phyloP scores from a whole-genome alignment of 2,329 filamentous ascomycete genomes.

The Cladosporium sp. region DNA sequence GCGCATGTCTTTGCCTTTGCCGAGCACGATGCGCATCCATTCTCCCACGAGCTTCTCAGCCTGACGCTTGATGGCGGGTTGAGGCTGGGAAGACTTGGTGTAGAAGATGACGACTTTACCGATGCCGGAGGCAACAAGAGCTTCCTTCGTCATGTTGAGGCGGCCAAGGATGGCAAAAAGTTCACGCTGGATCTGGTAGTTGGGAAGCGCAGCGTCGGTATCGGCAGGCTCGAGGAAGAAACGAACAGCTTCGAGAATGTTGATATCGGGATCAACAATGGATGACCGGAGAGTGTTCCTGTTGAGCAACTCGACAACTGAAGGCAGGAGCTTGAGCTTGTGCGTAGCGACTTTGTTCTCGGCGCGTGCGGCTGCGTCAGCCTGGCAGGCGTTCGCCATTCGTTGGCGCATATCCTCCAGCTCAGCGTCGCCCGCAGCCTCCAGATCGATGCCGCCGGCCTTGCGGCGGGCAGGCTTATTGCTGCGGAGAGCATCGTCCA shows the following conservation, averaged over 20 bases:
- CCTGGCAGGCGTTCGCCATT: slow-evolving; percentile 86
- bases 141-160: slow-evolving; percentile 85
- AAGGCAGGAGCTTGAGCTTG: slow-evolving; percentile 88
- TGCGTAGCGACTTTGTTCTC: slow-evolving; percentile 75
- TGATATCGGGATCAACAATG: slow-evolving; percentile 88
- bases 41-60: slow-evolving; percentile 89
- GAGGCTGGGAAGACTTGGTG: slow-evolving; percentile 86
- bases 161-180: slow-evolving; percentile 74
- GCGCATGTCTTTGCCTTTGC: slow-evolving; percentile 85
- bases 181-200: slow-evolving; percentile 95
- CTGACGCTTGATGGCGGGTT: slow-evolving; percentile 83
- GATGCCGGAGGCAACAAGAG: slow-evolving; percentile 82
- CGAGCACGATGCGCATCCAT: slow-evolving; percentile 87
- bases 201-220: slow-evolving; percentile 78
- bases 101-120: slow-evolving; percentile 97
- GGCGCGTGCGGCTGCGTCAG: slow-evolving; percentile 76
- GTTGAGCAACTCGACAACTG: slow-evolving; percentile 82
- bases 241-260: slow-evolving; percentile 88
- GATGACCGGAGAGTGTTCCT: slow-evolving; percentile 79
- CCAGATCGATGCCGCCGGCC: slow-evolving; percentile 87
- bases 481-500: slow-evolving; percentile 84
- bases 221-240: slow-evolving; percentile 96
- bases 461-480: slow-evolving; percentile 66
- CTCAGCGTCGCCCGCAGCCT: slow-evolving; percentile 82
- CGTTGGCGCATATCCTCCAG: slow-evolving; percentile 79